Conservation (phyloP, 1,284 basidiomycete genomes). For the Meira nashicola region DNA sequence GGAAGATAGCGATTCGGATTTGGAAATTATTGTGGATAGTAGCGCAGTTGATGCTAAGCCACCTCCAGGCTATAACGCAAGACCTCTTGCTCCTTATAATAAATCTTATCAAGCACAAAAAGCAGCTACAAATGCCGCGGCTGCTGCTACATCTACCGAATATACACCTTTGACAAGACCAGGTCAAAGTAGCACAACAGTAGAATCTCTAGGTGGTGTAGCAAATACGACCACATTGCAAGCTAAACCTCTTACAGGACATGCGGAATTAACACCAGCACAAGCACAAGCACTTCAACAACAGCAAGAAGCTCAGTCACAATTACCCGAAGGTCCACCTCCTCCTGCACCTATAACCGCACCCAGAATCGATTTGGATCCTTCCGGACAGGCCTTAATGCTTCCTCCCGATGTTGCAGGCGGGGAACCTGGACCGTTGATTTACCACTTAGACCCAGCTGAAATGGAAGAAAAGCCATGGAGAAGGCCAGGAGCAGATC, state of each 20-base stretch:
- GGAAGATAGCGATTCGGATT: constrained; percentile 55
- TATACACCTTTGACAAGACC: constrained; percentile 79
- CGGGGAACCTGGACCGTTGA: constrained; percentile 63
- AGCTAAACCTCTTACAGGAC: too few species aligned
- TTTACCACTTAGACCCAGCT: constrained; percentile 80
- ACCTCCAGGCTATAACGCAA: not conserved
- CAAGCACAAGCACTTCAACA: too few species aligned
- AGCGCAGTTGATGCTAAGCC: constrained; percentile 20
- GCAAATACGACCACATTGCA: not conserved
- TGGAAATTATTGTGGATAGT: constrained; percentile 53
- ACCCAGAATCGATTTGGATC: constrained; percentile 28
- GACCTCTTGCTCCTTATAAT: not conserved
- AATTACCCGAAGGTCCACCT: constrained; percentile 36
- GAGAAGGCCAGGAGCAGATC: constrained; percentile 84
- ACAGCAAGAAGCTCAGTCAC: not conserved
- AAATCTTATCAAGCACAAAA: not conserved
- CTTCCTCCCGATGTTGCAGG: constrained; percentile 58
- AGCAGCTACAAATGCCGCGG: not conserved
- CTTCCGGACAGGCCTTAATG: not conserved
- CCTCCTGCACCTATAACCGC: constrained; percentile 40
- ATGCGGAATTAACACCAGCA: too few species aligned
- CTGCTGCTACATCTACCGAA: constrained; percentile 66
- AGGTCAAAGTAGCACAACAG: not conserved
- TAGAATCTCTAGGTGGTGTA: constrained; percentile 6
- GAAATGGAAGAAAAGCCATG: constrained; percentile 77